Conservation (phyloP, 2,329 filamentous ascomycete species). For the Cladobotryum protrusum region DNA sequence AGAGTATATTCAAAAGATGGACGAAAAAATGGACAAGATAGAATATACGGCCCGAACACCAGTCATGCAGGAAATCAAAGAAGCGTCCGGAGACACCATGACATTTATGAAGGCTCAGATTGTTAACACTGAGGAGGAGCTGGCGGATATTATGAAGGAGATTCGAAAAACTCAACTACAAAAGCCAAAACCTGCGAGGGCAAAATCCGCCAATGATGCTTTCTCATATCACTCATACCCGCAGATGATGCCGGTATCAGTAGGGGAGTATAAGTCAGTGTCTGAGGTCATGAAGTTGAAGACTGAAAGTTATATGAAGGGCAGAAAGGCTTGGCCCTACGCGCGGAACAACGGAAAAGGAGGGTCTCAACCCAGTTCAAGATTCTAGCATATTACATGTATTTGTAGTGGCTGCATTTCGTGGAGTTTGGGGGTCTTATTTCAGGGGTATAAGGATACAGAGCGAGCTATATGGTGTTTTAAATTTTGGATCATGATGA, state of each 20-base stretch:
- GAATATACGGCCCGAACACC: constrained; percentile 64
- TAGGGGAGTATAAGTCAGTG: constrained; percentile 29
- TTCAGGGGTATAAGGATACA: too few relatives aligned
- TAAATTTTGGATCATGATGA: too few relatives aligned
- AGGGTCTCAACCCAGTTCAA: constrained; percentile 18
- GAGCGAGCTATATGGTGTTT: too few relatives aligned
- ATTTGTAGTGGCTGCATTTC: too few relatives aligned
- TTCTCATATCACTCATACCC: constrained; percentile 33
- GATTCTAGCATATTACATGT: too few relatives aligned
- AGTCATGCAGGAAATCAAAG: constrained; percentile 69
- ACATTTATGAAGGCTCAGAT: constrained; percentile 82
- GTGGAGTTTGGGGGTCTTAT: too few relatives aligned
- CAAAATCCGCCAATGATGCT: constrained; percentile 23
- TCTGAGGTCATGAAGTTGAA: constrained; percentile 26
- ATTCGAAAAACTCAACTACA: constrained; percentile 33
- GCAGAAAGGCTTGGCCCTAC: constrained; percentile 20
- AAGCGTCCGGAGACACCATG: constrained; percentile 39
- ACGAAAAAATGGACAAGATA: constrained; percentile 52
- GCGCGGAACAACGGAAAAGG: constrained; percentile 18
- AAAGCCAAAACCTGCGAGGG: constrained; percentile 21
- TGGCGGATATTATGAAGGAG: constrained; percentile 64
- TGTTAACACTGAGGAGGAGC: constrained; percentile 63
- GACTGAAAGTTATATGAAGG: constrained; percentile 16
- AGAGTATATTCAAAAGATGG: constrained; percentile 31
- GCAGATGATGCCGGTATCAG: constrained; percentile 24